Percentiles rank a stretch among this genome's conserved stretches.
Evolutionary conservation across 805 yeast genomes (phyloP).

Genomic region (Ogataea ramenticola): DNA sequence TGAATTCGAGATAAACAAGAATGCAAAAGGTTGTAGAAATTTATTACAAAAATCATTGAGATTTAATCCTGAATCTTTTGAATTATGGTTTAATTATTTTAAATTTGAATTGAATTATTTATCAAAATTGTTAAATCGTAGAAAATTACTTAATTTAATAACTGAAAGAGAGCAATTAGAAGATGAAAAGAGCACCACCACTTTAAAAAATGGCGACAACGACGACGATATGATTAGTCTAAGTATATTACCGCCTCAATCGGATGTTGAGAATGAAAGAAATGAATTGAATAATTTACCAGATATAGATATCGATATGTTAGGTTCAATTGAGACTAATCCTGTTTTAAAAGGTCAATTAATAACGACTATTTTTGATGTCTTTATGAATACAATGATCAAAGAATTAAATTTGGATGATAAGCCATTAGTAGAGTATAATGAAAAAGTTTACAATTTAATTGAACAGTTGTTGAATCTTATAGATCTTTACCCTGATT

Average conservation of each 20-base stretch:
- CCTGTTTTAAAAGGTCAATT: conserved; percentile 74
- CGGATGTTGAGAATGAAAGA: conserved; percentile 39
- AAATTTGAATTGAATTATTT: conserved; percentile 84
- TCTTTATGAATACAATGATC: conserved; percentile 45
- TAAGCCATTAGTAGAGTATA: conserved; percentile 25
- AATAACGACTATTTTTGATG: conserved; percentile 62
- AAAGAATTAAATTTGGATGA: conserved; percentile 13
- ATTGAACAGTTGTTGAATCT: conserved; percentile 39
- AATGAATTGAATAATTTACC: conserved; percentile 68
- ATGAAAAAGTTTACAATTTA: conserved; percentile 30
- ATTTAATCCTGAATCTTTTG: conserved; percentile 66
- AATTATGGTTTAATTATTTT: conserved; percentile 79
- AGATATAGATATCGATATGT: conserved; percentile 76
- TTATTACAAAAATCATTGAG: conserved; percentile 79
- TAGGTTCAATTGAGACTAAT: conserved; percentile 80
- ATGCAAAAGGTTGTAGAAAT: conserved; percentile 82
- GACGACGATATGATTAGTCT: conserved; percentile 6
- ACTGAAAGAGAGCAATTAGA: conserved; percentile 64
- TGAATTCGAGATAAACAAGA: conserved; percentile 83
- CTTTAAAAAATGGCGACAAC: no score
- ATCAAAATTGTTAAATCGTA: conserved; percentile 73
- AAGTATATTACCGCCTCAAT: conserved; percentile 10
- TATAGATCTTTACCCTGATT: conserved; percentile 62
- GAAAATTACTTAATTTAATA: conserved; percentile 72
- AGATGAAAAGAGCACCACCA: no score